Evolutionary conservation across 441 rosid species (phyloP).

Genomic region (Eutrema salsugineum): DNA sequence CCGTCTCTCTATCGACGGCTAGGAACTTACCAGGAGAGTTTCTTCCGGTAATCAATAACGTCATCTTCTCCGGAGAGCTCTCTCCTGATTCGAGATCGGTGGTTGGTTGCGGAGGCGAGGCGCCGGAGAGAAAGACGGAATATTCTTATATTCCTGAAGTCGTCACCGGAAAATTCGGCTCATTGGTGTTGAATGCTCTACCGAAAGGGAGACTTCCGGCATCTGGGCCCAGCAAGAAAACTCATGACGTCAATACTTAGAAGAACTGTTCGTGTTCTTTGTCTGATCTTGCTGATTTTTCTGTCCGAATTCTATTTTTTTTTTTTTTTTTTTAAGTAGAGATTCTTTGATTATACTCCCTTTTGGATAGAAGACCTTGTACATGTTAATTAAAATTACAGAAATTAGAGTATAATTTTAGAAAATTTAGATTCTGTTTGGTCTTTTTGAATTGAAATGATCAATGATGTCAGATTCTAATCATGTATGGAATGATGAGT

Average conservation of each 20-base stretch:
- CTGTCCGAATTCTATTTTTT: not conserved
- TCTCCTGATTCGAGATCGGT: conserved; percentile 12
- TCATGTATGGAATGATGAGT: not conserved
- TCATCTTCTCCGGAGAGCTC: conserved; percentile 17
- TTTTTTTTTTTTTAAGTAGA: not conserved
- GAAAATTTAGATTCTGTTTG: not conserved
- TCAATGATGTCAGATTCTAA: not conserved
- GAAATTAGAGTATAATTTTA: not conserved
- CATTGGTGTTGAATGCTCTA: conserved; percentile 47
- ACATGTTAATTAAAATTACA: not conserved
- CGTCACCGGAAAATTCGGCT: conserved; percentile 31
- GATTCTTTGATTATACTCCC: conserved; percentile 13
- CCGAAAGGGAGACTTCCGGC: conserved; percentile 44
- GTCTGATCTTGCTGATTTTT: not conserved
- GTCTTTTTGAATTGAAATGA: not conserved
- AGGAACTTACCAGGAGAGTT: conserved; percentile 24
- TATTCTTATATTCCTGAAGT: conserved; percentile 20
- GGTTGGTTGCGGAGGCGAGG: conserved; percentile 27
- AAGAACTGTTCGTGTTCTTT: not conserved
- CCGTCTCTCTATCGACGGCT: conserved; percentile 17
- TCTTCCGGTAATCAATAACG: conserved; percentile 13
- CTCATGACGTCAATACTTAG: conserved; percentile 40
- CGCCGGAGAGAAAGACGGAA: not conserved
- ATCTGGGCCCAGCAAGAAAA: conserved; percentile 56
- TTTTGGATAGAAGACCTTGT: not conserved